Conservation (phyloP, 352 stramenopile genomes). For the Phytopythium chamaehyphon region DNA sequence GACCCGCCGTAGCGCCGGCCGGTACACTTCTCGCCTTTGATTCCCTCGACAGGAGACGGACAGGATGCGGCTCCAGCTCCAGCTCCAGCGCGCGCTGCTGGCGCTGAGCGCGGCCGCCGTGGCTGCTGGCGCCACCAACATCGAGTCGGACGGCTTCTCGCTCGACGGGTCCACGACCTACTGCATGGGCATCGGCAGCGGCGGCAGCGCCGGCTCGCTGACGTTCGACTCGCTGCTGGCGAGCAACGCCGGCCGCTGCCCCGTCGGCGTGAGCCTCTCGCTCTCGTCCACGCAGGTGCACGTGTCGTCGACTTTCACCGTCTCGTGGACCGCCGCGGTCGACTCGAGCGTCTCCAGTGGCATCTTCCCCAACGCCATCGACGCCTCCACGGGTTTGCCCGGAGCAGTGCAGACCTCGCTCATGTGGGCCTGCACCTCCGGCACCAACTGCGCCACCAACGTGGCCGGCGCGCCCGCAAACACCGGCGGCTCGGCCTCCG, state of each 20-base stretch:
- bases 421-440: slow-evolving; percentile 54
- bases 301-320: slow-evolving; percentile 38
- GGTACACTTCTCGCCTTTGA: slow-evolving; percentile 1
- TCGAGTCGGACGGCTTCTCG: slow-evolving; percentile 56
- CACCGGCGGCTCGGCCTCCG: slow-evolving; percentile 22
- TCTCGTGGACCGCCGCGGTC: slow-evolving; percentile 48
- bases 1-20: slow-evolving; percentile 10
- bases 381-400: slow-evolving; percentile 31
- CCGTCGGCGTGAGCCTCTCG: slow-evolving; percentile 43
- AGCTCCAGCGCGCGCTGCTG: neutral
- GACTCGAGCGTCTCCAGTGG: slow-evolving; percentile 25
- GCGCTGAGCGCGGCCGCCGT: slow-evolving; percentile 4
- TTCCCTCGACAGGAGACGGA: neutral
- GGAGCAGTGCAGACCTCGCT: slow-evolving; percentile 31
- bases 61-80: slow-evolving; percentile 23
- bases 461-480: slow-evolving; percentile 36
- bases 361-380: slow-evolving; percentile 65
- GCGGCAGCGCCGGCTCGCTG: slow-evolving; percentile 20
- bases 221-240: slow-evolving; percentile 40
- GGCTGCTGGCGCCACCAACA: slow-evolving; percentile 21
- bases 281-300: slow-evolving; percentile 36
- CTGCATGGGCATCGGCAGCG: slow-evolving; percentile 48
- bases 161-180: slow-evolving; percentile 66
- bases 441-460: slow-evolving; percentile 60
- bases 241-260: slow-evolving; percentile 51